Evolutionary conservation across 345 rosid species (phyloP), one percentile per base, ranked within the genome.

Genomic region (Arabidopsis thaliana): DNA sequence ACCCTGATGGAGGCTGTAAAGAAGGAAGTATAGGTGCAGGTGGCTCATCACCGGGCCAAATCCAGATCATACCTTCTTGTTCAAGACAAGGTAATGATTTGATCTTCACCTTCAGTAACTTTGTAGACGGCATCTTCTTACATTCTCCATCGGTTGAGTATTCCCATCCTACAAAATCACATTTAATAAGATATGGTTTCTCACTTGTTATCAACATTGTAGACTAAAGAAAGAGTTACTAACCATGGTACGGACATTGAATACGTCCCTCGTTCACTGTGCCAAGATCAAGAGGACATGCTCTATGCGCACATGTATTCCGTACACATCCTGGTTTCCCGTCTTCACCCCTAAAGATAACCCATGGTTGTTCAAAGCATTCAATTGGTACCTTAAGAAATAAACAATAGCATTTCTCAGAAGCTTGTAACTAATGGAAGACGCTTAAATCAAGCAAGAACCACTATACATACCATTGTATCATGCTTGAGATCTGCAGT

Each of bases 271-370:
- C 88, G 34, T 87, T 95, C 38, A 95, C 92, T 0, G 94, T 87
- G 66, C 99, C 99, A 65, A 95, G 99, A 79, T 95, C 83, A 79
- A 95, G 99, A 44, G 99, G 97, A 61, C 99, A 95, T 2, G 99
- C 97, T 82, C 99, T 87, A 81, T 95, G 99, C 1, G 99, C 99
- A 69, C 99, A 95, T 0, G 96, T 89, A 82, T 95, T 92, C 78
- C 75, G 89, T 61, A 95, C 93, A 66, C 99, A 95, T 69, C 99
- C 97, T 1, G 97, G 97, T 70, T 80, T 92, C 46, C 97, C 93
- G 44, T 91, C 97, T 79, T 89, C 86, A 20, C 99, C 99, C 11
- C 97, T 88, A 69, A 95, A 95, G 77, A 92, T 59, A 69, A 95
- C 99, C 97, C 99, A 95, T 55, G 91, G 91, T 76, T 90, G 86